A percentile compares a stretch with the other conserved stretches of the same genome.
Conservation (phyloP, 1,284 basidiomycete species). For the Leccinum subrobustum region DNA sequence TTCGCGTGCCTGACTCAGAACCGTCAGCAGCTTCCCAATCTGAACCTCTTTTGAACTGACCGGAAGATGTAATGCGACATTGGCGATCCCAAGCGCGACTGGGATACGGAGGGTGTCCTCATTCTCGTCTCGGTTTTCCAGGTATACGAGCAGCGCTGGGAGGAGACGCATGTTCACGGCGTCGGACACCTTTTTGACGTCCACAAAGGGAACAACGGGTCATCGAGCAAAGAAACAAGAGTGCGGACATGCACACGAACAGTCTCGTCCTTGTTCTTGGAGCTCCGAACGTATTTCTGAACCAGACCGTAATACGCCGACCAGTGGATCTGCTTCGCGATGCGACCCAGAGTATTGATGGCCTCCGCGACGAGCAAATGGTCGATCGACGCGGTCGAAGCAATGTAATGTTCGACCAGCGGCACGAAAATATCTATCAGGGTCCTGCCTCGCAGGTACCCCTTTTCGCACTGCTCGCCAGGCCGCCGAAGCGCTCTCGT, state of each 20-base stretch:
- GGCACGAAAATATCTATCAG: constrained; percentile 87
- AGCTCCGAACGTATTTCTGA: constrained; percentile 79
- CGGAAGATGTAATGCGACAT: constrained; percentile 84
- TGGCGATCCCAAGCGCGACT: constrained; percentile 84
- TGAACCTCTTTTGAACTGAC: constrained; percentile 67
- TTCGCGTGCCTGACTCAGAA: constrained; percentile 86
- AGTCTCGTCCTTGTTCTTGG: constrained; percentile 68
- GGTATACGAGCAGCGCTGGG: constrained; percentile 73
- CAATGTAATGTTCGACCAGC: constrained; percentile 81
- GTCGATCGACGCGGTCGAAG: constrained; percentile 70
- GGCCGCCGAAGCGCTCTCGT: constrained; percentile 86
- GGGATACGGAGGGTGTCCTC: constrained; percentile 60
- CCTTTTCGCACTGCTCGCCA: constrained; percentile 76
- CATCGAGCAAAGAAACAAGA: constrained; percentile 81
- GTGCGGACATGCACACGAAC: constrained; percentile 87
- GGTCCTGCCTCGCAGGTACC: constrained; percentile 68
- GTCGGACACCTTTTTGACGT: constrained; percentile 61
- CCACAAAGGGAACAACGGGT: constrained; percentile 15
- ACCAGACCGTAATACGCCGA: constrained; percentile 81
- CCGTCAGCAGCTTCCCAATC: constrained; percentile 78
- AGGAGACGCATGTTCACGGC: constrained; percentile 76
- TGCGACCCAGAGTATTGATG: constrained; percentile 72
- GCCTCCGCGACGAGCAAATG: constrained; percentile 94
- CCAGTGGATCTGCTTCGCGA: constrained; percentile 81
- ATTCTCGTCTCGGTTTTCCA: constrained; percentile 74